phyloP scores from a whole-genome alignment of 2,329 filamentous ascomycete species.

The Metarhizium album region DNA sequence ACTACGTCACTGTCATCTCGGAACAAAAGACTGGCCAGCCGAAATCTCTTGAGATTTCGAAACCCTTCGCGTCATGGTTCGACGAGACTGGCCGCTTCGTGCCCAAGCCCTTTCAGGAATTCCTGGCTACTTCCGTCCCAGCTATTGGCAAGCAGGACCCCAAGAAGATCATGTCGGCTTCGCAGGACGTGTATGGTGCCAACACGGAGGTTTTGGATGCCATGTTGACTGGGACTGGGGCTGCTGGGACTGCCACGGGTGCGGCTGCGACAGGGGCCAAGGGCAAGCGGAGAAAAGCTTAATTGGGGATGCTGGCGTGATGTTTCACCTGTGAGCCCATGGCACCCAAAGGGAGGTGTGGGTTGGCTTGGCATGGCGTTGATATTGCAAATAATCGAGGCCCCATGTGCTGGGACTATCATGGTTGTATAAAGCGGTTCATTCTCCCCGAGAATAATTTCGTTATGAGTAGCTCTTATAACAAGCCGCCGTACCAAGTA shows the following conservation, averaged over 20 bases:
- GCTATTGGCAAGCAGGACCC: slow-evolving; percentile 56
- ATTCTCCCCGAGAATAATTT: background rate
- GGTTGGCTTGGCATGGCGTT: background rate
- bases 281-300: slow-evolving; percentile 37
- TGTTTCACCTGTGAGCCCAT: background rate
- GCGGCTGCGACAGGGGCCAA: slow-evolving; percentile 27
- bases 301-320: background rate
- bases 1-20: slow-evolving; percentile 60
- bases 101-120: slow-evolving; percentile 64
- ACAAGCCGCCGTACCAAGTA: background rate
- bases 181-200: slow-evolving; percentile 26
- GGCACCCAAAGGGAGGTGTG: background rate
- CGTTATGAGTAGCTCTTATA: background rate
- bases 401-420: background rate
- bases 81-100: slow-evolving; percentile 63
- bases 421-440: background rate
- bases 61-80: slow-evolving; percentile 67
- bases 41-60: slow-evolving; percentile 42
- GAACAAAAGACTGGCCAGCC: slow-evolving; percentile 27
- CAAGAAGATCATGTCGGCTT: slow-evolving; percentile 34
- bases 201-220: slow-evolving; percentile 40
- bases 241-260: slow-evolving; percentile 18
- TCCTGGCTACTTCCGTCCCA: slow-evolving; percentile 59
- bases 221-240: slow-evolving; percentile 26
- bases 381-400: background rate